Conservation (phyloP, 2,329 filamentous ascomycete species). For the Penicillium sp. region DNA sequence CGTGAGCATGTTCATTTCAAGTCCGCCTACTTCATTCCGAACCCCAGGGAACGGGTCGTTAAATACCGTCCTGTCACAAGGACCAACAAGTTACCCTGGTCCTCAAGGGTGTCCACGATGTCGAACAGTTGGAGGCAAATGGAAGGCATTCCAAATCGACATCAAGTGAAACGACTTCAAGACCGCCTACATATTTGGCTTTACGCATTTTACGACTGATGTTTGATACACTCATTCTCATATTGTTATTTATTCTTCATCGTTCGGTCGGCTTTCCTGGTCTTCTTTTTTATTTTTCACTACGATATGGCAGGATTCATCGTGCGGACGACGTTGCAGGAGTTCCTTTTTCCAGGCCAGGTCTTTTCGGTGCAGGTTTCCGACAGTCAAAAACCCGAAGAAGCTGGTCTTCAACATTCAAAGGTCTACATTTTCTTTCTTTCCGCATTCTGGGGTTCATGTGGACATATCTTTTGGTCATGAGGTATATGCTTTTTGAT, state of each 20-base stretch:
- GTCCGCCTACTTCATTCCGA: slow-evolving; percentile 38
- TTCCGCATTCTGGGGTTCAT: slow-evolving; percentile 5
- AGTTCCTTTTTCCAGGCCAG: slow-evolving; percentile 13
- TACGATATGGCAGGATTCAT: slow-evolving; percentile 6
- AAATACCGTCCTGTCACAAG: slow-evolving; percentile 18
- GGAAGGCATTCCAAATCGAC: slow-evolving; percentile 49
- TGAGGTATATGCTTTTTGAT: slow-evolving; percentile 11
- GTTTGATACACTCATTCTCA: slow-evolving; percentile 20
- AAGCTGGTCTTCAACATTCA: slow-evolving; percentile 26
- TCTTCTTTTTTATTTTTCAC: background rate
- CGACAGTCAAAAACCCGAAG: slow-evolving; percentile 17
- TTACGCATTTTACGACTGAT: slow-evolving; percentile 33
- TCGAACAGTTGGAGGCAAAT: slow-evolving; percentile 45
- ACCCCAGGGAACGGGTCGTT: slow-evolving; percentile 28
- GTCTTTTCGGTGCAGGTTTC: slow-evolving; percentile 16
- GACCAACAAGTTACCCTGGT: slow-evolving; percentile 37
- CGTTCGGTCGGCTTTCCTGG: background rate
- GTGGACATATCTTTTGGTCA: slow-evolving; percentile 8
- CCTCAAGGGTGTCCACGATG: slow-evolving; percentile 46
- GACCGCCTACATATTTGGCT: slow-evolving; percentile 12
- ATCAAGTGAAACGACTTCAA: slow-evolving; percentile 36
- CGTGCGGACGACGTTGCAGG: slow-evolving; percentile 6
- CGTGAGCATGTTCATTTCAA: slow-evolving; percentile 53
- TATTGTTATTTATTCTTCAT: slow-evolving; percentile 5
- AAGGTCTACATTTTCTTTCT: slow-evolving; percentile 8